Evolutionary conservation across 306 rosid species (phyloP).

Genomic region (Elaeagnus macrophylla): DNA sequence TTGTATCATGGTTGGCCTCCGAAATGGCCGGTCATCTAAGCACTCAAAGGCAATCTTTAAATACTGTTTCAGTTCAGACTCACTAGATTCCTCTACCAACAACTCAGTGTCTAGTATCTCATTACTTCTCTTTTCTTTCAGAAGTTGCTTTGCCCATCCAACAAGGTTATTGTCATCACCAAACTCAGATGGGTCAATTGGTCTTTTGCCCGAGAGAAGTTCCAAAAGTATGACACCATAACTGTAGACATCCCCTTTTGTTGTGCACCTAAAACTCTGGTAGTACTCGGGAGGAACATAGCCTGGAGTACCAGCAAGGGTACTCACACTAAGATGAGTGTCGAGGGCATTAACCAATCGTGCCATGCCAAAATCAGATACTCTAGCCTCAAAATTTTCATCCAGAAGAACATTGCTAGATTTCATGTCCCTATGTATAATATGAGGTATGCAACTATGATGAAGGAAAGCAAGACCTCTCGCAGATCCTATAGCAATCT

Average conservation of each 20-base stretch:
- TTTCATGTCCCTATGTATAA: conserved; percentile 78
- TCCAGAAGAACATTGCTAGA: conserved; percentile 82
- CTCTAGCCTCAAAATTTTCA: conserved; percentile 69
- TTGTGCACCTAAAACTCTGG: conserved; percentile 73
- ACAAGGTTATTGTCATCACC: conserved; percentile 78
- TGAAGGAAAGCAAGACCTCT: conserved; percentile 86
- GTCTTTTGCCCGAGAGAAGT: conserved; percentile 67
- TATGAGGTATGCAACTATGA: conserved; percentile 75
- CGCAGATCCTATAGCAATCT: conserved; percentile 68
- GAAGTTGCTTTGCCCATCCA: conserved; percentile 76
- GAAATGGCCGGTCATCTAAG: conserved; percentile 55
- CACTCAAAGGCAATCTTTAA: conserved; percentile 63
- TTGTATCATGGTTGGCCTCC: conserved; percentile 74
- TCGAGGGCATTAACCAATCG: conserved; percentile 68
- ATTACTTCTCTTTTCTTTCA: conserved; percentile 37
- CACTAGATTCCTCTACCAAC: conserved; percentile 30
- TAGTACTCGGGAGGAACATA: conserved; percentile 85
- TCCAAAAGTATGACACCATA: conserved; percentile 72
- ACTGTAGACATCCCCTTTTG: conserved; percentile 78
- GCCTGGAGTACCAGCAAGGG: conserved; percentile 78
- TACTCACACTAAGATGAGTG: conserved; percentile 77
- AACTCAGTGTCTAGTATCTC: conserved; percentile 56
- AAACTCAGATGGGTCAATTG: conserved; percentile 46
- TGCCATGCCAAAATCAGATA: conserved; percentile 86
- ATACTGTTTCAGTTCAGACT: conserved; percentile 39